Conservation (phyloP, 1,284 basidiomycete species). For the Quambalaria eucalypti region DNA sequence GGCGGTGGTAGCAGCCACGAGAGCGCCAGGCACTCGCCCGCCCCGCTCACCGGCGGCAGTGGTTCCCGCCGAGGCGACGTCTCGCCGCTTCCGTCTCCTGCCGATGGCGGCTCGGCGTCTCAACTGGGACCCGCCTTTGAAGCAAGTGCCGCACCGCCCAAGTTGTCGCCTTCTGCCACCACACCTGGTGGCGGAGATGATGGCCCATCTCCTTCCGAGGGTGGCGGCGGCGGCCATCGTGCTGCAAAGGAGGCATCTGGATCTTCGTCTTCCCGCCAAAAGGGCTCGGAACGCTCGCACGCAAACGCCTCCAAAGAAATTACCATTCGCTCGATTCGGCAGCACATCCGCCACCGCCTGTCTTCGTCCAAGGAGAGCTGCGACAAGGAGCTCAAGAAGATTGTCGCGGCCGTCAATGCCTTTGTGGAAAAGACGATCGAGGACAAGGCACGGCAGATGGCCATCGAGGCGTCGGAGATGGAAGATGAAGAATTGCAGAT, state of each 20-base stretch:
- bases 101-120: not conserved
- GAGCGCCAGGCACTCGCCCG: not conserved
- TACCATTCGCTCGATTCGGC: conserved; percentile 61
- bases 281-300: too few relatives aligned
- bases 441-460: conserved; percentile 58
- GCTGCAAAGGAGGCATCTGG: too few relatives aligned
- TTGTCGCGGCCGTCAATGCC: conserved; percentile 81
- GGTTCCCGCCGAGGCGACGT: too few relatives aligned
- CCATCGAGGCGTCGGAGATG: conserved; percentile 58
- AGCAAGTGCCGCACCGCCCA: not conserved
- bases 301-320: conserved; percentile 23
- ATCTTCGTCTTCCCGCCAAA: too few relatives aligned
- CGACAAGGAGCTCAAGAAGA: conserved; percentile 84
- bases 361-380: conserved; percentile 88
- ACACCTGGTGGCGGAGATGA: not conserved
- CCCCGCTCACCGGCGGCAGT: too few relatives aligned
- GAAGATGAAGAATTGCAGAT: conserved; percentile 47
- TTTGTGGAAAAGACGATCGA: conserved; percentile 84
- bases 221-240: not conserved
- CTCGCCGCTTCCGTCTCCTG: not conserved
- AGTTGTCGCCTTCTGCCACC: not conserved
- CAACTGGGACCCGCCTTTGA: not conserved
- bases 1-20: not conserved
- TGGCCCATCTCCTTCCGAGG: not conserved
- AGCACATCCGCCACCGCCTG: conserved; percentile 85